A percentile compares a stretch with the other conserved stretches of the same genome.
These are phyloP conservation scores for Leccinum subgranulosum DNA, from an alignment of 768 basidiomycete species.

Conservation along the genomic window DNA sequence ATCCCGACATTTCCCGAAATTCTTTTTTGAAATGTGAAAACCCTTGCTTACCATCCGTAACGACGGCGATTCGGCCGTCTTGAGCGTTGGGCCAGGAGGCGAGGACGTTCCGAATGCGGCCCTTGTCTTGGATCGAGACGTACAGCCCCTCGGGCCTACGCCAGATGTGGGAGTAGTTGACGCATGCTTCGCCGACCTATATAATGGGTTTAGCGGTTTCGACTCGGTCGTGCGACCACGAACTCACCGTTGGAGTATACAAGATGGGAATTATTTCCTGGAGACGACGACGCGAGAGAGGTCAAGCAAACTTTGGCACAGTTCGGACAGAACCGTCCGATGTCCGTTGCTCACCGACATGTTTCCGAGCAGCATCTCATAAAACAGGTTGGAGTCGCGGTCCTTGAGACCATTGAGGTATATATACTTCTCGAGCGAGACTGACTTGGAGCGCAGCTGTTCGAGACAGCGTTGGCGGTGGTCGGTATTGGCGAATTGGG, in stretches of 20 bases:
- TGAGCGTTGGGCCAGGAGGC: conserved; percentile 45
- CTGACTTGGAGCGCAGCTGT: conserved; percentile 55
- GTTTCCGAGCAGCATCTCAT: conserved; percentile 57
- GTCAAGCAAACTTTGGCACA: too few species aligned
- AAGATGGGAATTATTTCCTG: conserved; percentile 57
- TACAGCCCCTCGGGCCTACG: conserved; percentile 58
- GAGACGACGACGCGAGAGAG: not conserved
- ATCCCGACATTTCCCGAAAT: not conserved
- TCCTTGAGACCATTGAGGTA: conserved; percentile 63
- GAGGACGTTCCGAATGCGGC: conserved; percentile 56
- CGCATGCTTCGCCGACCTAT: conserved; percentile 66
- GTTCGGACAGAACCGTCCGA: not conserved
- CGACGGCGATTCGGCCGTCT: conserved; percentile 63
- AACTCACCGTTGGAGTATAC: conserved; percentile 68
- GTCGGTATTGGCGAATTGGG: conserved; percentile 46
- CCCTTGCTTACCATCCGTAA: conserved; percentile 58
- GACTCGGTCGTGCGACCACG: conserved; percentile 5
- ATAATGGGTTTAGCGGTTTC: not conserved
- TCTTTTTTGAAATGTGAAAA: too few species aligned
- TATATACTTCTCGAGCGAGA: conserved; percentile 65
- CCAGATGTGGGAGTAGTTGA: conserved; percentile 69
- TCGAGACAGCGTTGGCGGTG: conserved; percentile 54
- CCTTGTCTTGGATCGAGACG: conserved; percentile 65
- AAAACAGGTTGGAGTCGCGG: conserved; percentile 64
- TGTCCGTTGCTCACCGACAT: conserved; percentile 43